A percentile compares a stretch with the other conserved stretches of the same genome.
Conservation (phyloP, 768 basidiomycete genomes). For the Mycena galericulata region DNA sequence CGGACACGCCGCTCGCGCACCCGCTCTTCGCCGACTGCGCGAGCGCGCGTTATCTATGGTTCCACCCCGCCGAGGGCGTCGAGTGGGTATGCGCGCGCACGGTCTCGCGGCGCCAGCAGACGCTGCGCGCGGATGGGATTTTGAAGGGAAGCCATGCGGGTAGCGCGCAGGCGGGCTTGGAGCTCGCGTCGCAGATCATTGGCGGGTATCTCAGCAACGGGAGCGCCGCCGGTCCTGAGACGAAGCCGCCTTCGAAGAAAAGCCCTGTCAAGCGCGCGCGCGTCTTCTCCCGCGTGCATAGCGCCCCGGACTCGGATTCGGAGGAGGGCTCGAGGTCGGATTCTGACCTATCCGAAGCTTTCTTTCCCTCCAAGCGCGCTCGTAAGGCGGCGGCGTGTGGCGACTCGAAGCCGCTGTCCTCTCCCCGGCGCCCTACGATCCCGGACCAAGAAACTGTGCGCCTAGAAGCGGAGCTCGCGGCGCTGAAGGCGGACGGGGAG, state of each 20-base stretch:
- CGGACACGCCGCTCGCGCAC: background rate
- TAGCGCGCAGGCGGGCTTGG: background rate
- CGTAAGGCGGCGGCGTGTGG: background rate
- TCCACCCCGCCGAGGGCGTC: slow-evolving; percentile 7
- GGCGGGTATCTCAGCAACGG: background rate
- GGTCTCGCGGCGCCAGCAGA: background rate
- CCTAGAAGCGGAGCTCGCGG: too few relatives aligned
- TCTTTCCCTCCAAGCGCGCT: slow-evolving; percentile 8
- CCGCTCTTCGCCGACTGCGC: background rate
- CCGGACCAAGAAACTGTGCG: too few relatives aligned
- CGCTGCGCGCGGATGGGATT: background rate
- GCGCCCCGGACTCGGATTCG: background rate
- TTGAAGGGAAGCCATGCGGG: background rate
- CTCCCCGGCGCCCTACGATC: too few relatives aligned
- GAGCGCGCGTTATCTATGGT: background rate
- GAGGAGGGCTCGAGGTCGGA: too few relatives aligned
- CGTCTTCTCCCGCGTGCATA: background rate
- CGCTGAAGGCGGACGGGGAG: too few relatives aligned
- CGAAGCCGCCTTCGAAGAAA: background rate
- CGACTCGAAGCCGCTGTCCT: background rate
- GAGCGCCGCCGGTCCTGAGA: background rate
- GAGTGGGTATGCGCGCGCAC: slow-evolving; percentile 7
- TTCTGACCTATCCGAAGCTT: background rate
- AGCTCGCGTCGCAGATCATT: slow-evolving; percentile 3
- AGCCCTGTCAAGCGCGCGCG: background rate